These are phyloP conservation scores for Thelonectria blattea DNA, from an alignment of 2,329 filamentous ascomycete species.

Conservation along the genomic window DNA sequence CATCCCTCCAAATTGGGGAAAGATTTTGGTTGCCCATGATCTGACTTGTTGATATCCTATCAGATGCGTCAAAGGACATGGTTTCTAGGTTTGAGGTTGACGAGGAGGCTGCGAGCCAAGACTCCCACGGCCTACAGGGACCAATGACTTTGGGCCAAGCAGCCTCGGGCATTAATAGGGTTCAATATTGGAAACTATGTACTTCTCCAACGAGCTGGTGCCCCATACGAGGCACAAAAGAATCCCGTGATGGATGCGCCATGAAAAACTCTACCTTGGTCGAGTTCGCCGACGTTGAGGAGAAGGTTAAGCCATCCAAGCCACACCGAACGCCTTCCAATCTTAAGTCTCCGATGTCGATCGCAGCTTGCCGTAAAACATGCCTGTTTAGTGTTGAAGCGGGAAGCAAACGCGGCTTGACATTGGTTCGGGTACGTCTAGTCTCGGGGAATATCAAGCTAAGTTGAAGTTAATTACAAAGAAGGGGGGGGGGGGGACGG, in stretches of 20 bases:
- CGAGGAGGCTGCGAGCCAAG: background rate
- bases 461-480: too few relatives aligned
- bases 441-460: too few relatives aligned
- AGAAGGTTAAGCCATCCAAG: background rate
- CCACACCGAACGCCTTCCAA: background rate
- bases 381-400: background rate
- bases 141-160: background rate
- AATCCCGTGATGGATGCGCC: background rate
- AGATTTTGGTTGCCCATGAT: too few relatives aligned
- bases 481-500: too few relatives aligned
- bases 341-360: background rate
- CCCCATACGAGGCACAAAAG: background rate
- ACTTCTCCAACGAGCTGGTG: too few relatives aligned
- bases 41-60: background rate
- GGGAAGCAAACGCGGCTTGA: too few relatives aligned
- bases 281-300: background rate
- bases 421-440: too few relatives aligned
- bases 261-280: background rate
- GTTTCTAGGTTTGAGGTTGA: background rate
- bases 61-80: background rate
- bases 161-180: too few relatives aligned
- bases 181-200: too few relatives aligned
- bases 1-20: too few relatives aligned
- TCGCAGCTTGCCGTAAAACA: background rate
- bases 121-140: background rate